Evolutionary conservation across 2,329 filamentous ascomycete genomes (phyloP).

Genomic region (Septoria petroselini): DNA sequence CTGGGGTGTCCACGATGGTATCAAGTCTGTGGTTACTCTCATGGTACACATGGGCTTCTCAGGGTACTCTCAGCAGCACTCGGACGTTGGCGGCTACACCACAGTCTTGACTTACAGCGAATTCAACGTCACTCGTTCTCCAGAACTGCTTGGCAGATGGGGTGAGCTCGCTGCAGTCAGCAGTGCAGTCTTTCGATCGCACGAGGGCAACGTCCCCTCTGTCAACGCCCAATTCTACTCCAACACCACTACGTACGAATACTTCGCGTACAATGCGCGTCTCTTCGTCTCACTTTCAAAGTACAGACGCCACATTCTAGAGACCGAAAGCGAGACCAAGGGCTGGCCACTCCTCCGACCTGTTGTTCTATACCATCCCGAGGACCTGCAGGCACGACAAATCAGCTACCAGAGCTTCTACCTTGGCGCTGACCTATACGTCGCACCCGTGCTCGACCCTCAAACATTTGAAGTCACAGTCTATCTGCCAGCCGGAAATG

Average conservation of each 20-base stretch:
- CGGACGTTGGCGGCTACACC: slow-evolving; percentile 41
- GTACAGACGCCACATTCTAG: slow-evolving; percentile 36
- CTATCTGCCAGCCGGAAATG: slow-evolving; percentile 27
- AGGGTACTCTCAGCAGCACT: slow-evolving; percentile 39
- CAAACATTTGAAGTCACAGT: slow-evolving; percentile 26
- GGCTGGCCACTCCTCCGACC: slow-evolving; percentile 34
- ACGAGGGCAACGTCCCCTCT: slow-evolving; percentile 41
- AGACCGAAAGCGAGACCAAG: slow-evolving; percentile 29
- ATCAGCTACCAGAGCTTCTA: slow-evolving; percentile 36
- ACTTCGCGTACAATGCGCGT: slow-evolving; percentile 39
- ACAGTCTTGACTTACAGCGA: slow-evolving; percentile 32
- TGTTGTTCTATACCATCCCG: slow-evolving; percentile 30
- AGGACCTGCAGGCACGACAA: slow-evolving; percentile 25
- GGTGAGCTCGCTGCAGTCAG: slow-evolving; percentile 39
- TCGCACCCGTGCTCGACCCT: slow-evolving; percentile 34
- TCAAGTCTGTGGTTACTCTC: slow-evolving; percentile 38
- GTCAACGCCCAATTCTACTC: slow-evolving; percentile 42
- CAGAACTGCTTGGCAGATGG: slow-evolving; percentile 41
- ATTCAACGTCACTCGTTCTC: slow-evolving; percentile 38
- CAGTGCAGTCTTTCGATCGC: slow-evolving; percentile 39
- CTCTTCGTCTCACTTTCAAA: slow-evolving; percentile 38
- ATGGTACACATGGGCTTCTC: slow-evolving; percentile 40
- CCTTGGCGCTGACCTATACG: slow-evolving; percentile 31
- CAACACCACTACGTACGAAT: slow-evolving; percentile 37
- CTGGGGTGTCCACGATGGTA: slow-evolving; percentile 39